Conservation (phyloP, 2,329 filamentous ascomycete species). For the Fusarium oxysporum region DNA sequence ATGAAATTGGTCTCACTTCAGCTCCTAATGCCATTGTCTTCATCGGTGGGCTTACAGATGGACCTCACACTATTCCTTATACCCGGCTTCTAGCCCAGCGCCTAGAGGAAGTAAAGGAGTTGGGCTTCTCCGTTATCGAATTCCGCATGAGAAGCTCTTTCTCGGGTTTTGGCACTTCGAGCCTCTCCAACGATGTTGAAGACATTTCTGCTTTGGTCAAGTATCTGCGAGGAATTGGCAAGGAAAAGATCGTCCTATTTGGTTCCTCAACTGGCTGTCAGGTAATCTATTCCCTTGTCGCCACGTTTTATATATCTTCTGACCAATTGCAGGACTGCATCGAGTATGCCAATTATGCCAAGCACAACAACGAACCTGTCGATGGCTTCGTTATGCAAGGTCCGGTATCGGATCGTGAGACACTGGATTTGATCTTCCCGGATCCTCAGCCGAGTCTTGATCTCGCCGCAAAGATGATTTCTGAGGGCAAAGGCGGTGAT, state of each 20-base stretch:
- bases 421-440: conserved; percentile 60
- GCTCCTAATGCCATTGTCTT: conserved; percentile 72
- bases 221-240: conserved; percentile 64
- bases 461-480: conserved; percentile 66
- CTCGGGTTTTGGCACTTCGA: conserved; percentile 62
- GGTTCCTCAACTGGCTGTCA: conserved; percentile 71
- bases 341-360: conserved; percentile 61
- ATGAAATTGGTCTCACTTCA: conserved; percentile 57
- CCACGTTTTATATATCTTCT: not conserved
- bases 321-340: conserved; percentile 62
- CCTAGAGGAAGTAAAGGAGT: conserved; percentile 52
- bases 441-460: conserved; percentile 60
- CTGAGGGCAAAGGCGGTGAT: conserved; percentile 64
- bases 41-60: conserved; percentile 77
- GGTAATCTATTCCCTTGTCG: conserved; percentile 46
- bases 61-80: conserved; percentile 73
- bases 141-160: conserved; percentile 67
- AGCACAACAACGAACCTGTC: conserved; percentile 63
- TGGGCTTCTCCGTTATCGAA: conserved; percentile 67
- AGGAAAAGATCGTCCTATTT: conserved; percentile 64
- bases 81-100: conserved; percentile 59
- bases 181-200: conserved; percentile 63
- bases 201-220: conserved; percentile 65
- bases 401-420: conserved; percentile 81
- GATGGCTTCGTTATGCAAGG: conserved; percentile 85